Conservation (phyloP, 805 yeast genomes). For the Yarrowia yakushimensis region DNA sequence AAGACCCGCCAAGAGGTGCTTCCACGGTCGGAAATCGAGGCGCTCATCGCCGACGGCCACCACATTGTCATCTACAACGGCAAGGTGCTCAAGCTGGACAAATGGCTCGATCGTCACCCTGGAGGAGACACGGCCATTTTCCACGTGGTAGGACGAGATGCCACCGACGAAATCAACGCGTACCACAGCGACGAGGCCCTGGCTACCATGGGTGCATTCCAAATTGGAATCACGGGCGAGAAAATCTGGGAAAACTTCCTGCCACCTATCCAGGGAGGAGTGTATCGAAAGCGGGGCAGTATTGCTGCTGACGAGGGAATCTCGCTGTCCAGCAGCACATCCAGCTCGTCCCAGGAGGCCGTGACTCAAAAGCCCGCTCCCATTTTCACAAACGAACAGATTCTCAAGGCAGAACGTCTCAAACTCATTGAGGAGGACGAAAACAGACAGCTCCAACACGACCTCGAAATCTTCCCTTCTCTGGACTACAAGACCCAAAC, state of each 20-base stretch:
- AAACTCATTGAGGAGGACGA: constrained; percentile 53
- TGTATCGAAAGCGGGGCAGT: constrained; percentile 37
- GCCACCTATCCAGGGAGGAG: constrained; percentile 88
- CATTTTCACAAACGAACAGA: constrained; percentile 33
- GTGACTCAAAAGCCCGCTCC: constrained; percentile 26
- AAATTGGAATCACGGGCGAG: constrained; percentile 58
- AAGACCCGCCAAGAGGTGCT: constrained; percentile 32
- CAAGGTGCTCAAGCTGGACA: constrained; percentile 59
- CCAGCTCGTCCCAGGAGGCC: constrained; percentile 31
- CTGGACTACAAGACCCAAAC: constrained; percentile 68
- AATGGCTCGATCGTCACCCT: constrained; percentile 75
- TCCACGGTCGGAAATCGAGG: constrained; percentile 49
- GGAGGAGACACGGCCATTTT: constrained; percentile 84
- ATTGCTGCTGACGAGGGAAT: constrained; percentile 18
- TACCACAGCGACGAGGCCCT: constrained; percentile 67
- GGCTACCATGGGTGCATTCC: constrained; percentile 50
- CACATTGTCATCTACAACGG: constrained; percentile 64
- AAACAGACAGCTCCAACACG: constrained; percentile 51
- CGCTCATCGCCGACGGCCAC: constrained; percentile 62
- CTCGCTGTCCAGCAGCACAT: neutral
- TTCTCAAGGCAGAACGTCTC: constrained; percentile 40
- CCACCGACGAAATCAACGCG: constrained; percentile 86
- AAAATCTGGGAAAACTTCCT: constrained; percentile 66
- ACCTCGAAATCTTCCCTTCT: constrained; percentile 55
- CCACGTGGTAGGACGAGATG: constrained; percentile 86